Evolutionary conservation across 352 stramenopile genomes (phyloP).

Genomic region (Pilasporangium apinafurcum): DNA sequence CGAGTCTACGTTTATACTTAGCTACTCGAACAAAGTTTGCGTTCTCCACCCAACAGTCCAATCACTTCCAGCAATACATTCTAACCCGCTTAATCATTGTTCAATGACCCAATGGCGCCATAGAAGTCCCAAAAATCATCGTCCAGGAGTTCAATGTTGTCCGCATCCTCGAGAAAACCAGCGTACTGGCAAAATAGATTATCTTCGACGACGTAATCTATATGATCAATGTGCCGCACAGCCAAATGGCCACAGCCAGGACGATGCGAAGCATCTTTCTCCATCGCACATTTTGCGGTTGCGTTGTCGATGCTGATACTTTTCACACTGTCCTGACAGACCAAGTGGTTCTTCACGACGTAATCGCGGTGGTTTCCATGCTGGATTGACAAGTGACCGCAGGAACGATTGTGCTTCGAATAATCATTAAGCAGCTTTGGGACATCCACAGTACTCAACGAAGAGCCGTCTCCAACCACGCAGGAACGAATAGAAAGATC

Average conservation of each 20-base stretch:
- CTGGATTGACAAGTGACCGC: slow-evolving; percentile 69
- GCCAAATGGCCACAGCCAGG: slow-evolving; percentile 65
- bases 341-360: slow-evolving; percentile 76
- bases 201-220: slow-evolving; percentile 81
- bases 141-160: slow-evolving; percentile 59
- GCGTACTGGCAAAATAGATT: slow-evolving; percentile 69
- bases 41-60: too few species aligned
- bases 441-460: slow-evolving; percentile 6
- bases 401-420: slow-evolving; percentile 50
- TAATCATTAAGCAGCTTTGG: slow-evolving; percentile 44
- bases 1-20: too few species aligned
- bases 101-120: slow-evolving; percentile 54
- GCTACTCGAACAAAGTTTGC: too few species aligned
- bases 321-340: slow-evolving; percentile 69
- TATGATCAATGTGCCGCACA: slow-evolving; percentile 73
- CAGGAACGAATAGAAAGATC: too few species aligned
- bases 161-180: slow-evolving; percentile 40
- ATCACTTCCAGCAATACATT: too few species aligned
- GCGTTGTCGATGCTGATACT: slow-evolving; percentile 7
- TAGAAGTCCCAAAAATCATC: slow-evolving; percentile 86
- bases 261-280: slow-evolving; percentile 36
- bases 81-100: slow-evolving; percentile 21
- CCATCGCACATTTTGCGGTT: slow-evolving; percentile 11
- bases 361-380: slow-evolving; percentile 78
- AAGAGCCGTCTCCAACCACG: too few species aligned